Percentiles rank a stretch among this genome's conserved stretches.
Evolutionary conservation across 129 eudicot genomes (phyloP).

Genomic region (Helianthus tuberosus): DNA sequence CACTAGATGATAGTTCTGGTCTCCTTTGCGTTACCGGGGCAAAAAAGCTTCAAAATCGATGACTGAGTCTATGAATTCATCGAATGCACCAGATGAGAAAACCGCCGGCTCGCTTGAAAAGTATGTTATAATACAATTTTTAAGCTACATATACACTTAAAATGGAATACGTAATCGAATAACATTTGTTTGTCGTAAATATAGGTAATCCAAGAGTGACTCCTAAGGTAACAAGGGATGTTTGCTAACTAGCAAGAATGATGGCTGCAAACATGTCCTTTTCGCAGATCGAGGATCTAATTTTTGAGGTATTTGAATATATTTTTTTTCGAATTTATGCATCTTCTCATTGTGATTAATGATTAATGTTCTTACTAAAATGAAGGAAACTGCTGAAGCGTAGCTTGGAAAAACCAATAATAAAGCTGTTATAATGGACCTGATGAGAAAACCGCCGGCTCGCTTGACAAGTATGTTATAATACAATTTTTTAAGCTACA

Average conservation of each 20-base stretch:
- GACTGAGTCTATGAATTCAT: too few relatives aligned
- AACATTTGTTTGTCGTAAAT: conserved; percentile 18
- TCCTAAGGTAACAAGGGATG: conserved; percentile 95
- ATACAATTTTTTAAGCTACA: not conserved
- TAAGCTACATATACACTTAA: not conserved
- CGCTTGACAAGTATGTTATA: conserved; percentile 55
- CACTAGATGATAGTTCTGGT: too few relatives aligned
- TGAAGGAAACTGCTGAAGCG: too few relatives aligned
- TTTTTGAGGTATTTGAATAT: conserved; percentile 77
- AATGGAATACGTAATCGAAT: not conserved
- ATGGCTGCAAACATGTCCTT: conserved; percentile 99
- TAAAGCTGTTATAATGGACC: too few relatives aligned
- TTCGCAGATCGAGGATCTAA: conserved; percentile 93
- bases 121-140: conserved; percentile 35
- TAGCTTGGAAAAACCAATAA: too few relatives aligned
- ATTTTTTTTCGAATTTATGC: not conserved
- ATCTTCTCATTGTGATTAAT: conserved; percentile 1
- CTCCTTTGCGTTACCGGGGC: too few relatives aligned
- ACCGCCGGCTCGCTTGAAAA: too few relatives aligned
- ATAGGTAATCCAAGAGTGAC: conserved; percentile 96
- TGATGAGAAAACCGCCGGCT: too few relatives aligned
- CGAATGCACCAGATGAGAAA: too few relatives aligned
- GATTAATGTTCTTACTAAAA: too few relatives aligned
- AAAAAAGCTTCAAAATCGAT: too few relatives aligned
- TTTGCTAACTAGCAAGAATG: conserved; percentile 94